These are phyloP conservation scores for Aspergillus bridgeri DNA, from an alignment of 495 filamentous ascomycete genomes.

Conservation along the genomic window DNA sequence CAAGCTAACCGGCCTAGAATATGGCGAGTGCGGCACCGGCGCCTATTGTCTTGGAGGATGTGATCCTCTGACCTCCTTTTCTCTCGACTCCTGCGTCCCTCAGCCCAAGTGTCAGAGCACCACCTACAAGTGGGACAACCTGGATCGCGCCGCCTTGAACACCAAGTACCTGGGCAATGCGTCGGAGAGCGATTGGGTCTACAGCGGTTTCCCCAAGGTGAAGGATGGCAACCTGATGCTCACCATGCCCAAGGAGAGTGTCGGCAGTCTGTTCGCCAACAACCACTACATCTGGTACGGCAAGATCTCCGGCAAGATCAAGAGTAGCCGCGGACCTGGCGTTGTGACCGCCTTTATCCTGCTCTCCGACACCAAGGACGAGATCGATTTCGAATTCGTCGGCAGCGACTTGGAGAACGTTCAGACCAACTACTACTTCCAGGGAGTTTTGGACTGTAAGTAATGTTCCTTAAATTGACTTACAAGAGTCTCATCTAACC, in stretches of 20 bases:
- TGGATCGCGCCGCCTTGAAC: constrained; percentile 65
- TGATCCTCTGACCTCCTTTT: constrained; percentile 77
- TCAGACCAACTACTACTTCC: constrained; percentile 96
- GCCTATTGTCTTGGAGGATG: constrained; percentile 96
- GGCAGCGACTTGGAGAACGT: constrained; percentile 71
- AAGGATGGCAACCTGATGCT: constrained; percentile 64
- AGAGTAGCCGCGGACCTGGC: constrained; percentile 78
- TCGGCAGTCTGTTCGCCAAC: constrained; percentile 79
- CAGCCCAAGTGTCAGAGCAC: constrained; percentile 74
- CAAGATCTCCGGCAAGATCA: constrained; percentile 80
- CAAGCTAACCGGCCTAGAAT: constrained; percentile 54
- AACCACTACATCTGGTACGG: constrained; percentile 97
- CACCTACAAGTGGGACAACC: constrained; percentile 62
- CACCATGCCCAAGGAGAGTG: constrained; percentile 83
- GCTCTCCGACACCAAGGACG: constrained; percentile 91
- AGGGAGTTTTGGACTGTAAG: constrained; percentile 90
- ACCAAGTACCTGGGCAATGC: constrained; percentile 83
- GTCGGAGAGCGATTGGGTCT: constrained; percentile 77
- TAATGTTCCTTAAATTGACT: constrained; percentile 21
- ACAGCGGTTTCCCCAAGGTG: constrained; percentile 66
- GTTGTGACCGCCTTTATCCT: constrained; percentile 96
- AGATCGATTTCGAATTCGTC: constrained; percentile 96
- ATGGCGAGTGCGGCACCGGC: constrained; percentile 88
- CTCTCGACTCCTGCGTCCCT: constrained; percentile 81
- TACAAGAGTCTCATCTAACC: neutral